Conservation (phyloP, 257 asterid genomes). For the Solanum rostratum region DNA sequence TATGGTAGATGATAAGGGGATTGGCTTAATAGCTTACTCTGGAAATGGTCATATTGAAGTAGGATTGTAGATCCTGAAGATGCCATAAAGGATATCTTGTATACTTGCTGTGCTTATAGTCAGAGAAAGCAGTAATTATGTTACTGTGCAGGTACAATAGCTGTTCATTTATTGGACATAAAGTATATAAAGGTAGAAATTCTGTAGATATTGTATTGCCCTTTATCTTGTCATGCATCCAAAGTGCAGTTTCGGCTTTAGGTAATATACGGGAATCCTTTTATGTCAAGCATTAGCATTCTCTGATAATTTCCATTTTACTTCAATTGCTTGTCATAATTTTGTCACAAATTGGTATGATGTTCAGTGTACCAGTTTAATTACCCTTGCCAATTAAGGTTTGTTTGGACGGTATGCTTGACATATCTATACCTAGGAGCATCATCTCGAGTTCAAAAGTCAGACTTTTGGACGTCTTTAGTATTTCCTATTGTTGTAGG, state of each 20-base stretch:
- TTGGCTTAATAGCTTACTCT: not conserved
- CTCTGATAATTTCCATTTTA: not conserved
- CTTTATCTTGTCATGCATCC: not conserved
- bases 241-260: not conserved
- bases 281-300: not conserved
- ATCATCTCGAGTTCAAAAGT: not conserved
- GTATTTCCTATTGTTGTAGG: not conserved
- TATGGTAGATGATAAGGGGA: conserved; percentile 24
- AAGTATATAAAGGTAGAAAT: not conserved
- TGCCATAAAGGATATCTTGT: not conserved
- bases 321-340: not conserved
- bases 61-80: not conserved
- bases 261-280: not conserved
- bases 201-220: not conserved
- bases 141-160: not conserved
- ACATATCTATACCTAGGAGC: not conserved
- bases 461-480: not conserved
- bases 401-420: not conserved
- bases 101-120: not conserved
- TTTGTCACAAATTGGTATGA: not conserved
- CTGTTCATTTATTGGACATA: not conserved
- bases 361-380: not conserved
- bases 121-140: not conserved
- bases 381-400: not conserved
- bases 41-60: not conserved